These are phyloP conservation scores for Sphaerosporella brunnea DNA, from an alignment of 495 filamentous ascomycete species.

Conservation along the genomic window DNA sequence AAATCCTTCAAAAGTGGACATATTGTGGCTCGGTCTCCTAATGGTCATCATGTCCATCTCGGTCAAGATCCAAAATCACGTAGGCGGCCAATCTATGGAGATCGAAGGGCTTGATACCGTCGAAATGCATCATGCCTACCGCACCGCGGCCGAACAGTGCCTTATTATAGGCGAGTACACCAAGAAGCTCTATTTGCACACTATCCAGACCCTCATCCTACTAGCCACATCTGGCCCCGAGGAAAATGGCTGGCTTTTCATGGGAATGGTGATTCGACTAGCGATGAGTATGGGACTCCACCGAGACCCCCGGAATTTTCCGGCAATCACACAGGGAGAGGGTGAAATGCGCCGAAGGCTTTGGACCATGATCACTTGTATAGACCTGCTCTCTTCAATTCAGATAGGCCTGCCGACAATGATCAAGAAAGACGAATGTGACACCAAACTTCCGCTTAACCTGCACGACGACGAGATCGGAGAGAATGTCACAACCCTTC, in stretches of 20 bases:
- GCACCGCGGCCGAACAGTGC: slow-evolving; percentile 69
- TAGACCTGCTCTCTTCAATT: slow-evolving; percentile 77
- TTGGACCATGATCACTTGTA: slow-evolving; percentile 67
- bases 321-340: slow-evolving; percentile 62
- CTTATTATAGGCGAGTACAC: slow-evolving; percentile 77
- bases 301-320: slow-evolving; percentile 69
- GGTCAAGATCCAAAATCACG: slow-evolving; percentile 74
- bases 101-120: slow-evolving; percentile 56
- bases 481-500: slow-evolving; percentile 56
- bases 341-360: slow-evolving; percentile 81
- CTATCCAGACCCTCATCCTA: slow-evolving; percentile 77
- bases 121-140: slow-evolving; percentile 63
- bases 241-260: slow-evolving; percentile 66
- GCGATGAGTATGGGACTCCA: slow-evolving; percentile 95
- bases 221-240: slow-evolving; percentile 64
- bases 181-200: slow-evolving; percentile 54
- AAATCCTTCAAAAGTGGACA: slow-evolving; percentile 56
- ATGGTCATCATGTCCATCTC: slow-evolving; percentile 79
- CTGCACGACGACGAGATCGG: slow-evolving; percentile 88
- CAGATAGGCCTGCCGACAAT: slow-evolving; percentile 81
- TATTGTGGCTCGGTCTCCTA: slow-evolving; percentile 79
- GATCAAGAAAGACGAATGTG: slow-evolving; percentile 64
- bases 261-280: slow-evolving; percentile 62
- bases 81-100: slow-evolving; percentile 82
- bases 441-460: slow-evolving; percentile 74